Base-by-base conservation (phyloP, 805 yeast genomes). In the Ogataea polymorpha region DNA sequence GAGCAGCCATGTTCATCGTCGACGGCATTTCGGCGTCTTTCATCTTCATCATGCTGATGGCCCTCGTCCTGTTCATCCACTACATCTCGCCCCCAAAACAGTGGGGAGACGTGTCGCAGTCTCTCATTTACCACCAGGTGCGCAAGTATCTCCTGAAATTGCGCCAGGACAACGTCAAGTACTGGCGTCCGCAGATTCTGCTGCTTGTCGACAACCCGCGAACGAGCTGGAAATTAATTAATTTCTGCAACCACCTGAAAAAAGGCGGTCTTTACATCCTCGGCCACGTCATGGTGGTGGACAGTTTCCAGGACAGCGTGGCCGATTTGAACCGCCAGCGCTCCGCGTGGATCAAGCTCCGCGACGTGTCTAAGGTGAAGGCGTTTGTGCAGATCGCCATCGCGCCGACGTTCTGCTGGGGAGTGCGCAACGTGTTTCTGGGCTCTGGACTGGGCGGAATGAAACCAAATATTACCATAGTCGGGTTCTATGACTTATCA, bases 361-460 rank as follows among this genome's bases (percentile, higher is more conserved):
- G 98, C 39, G 96, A 91, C 53, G 51, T 82, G 48, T 72, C 85
- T 2, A 74, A 78, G 24, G 77, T 93, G 41, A 93, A 93, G 59
- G 98, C 97, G 0, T 93, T 93, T 71, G 93, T 93, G 6, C 99
- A 93, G 58, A 79, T 93, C 35, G 86, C 91, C 1, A 74, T 89
- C 9, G 95, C 96, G 0, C 90, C 96, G 0, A 75, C 84, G 2
- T 70, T 93, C 30, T 83, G 89, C 0, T 91, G 98, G 97, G 98
- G 99, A 18, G 95, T 88, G 0, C 71, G 99, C 46, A 91, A 91
- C 58, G 89, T 93, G 8, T 89, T 78, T 44, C 62, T 91, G 45
- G 97, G 97, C 0, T 85, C 96, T 3, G 99, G 99, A 0, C 68
- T 93, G n/a, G 99, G 99, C 6, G 97, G 96, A 10, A 93, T 93